These are phyloP conservation scores for Alternaria longipes DNA, from an alignment of 2,329 filamentous ascomycete species.

Conservation along the genomic window DNA sequence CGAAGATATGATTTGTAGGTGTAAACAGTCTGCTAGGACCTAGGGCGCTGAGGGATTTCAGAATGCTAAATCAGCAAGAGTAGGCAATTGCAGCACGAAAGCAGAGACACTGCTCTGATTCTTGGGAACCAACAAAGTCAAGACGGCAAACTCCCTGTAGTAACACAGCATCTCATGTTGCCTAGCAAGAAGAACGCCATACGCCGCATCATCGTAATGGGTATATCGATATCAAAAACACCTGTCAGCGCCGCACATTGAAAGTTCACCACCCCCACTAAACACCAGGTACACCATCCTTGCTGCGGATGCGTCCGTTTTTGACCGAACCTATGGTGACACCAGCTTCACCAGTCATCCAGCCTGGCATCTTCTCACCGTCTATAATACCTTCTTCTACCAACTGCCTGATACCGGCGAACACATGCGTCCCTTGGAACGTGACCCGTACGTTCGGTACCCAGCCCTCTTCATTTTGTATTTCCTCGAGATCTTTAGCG, in stretches of 20 bases:
- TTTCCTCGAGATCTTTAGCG: slow-evolving; percentile 41
- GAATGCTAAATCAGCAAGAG: background rate
- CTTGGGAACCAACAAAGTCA: background rate
- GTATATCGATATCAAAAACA: slow-evolving; percentile 37
- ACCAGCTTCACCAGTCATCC: slow-evolving; percentile 89
- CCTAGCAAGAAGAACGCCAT: slow-evolving; percentile 20
- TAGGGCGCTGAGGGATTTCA: background rate
- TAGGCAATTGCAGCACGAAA: background rate
- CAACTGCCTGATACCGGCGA: slow-evolving; percentile 79
- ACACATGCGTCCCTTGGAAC: slow-evolving; percentile 80
- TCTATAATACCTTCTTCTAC: slow-evolving; percentile 80
- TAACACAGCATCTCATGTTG: background rate
- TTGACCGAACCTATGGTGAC: slow-evolving; percentile 77
- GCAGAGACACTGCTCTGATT: background rate
- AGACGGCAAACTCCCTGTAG: background rate
- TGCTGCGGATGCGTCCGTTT: slow-evolving; percentile 66
- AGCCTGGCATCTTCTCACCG: slow-evolving; percentile 81
- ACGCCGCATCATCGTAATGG: slow-evolving; percentile 31
- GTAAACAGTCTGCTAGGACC: background rate
- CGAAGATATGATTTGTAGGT: no score
- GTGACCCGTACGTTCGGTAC: slow-evolving; percentile 70
- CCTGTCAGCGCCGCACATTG: slow-evolving; percentile 19
- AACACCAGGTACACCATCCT: slow-evolving; percentile 36
- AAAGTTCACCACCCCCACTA: slow-evolving; percentile 16
- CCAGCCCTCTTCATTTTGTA: slow-evolving; percentile 54